Evolutionary conservation across 306 rosid genomes (phyloP).

Genomic region (Albizia julibrissin): DNA sequence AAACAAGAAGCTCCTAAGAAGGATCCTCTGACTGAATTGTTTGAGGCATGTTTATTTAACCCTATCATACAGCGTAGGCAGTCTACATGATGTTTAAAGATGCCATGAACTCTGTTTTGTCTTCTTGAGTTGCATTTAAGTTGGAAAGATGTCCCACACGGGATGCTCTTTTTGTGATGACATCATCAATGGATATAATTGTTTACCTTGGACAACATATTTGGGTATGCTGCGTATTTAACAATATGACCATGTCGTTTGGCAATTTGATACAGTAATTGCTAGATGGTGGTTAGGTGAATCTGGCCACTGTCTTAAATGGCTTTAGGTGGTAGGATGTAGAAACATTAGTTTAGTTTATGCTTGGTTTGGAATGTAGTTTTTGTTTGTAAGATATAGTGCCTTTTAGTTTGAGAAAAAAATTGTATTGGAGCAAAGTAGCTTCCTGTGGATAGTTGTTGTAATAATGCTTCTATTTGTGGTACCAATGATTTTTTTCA

Average conservation of each 20-base stretch:
- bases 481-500: neutral
- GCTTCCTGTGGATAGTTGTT: neutral
- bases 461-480: neutral
- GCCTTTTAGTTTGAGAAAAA: neutral
- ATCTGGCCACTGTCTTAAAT: neutral
- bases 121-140: conserved; percentile 21
- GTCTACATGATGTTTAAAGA: conserved; percentile 24
- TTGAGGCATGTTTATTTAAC: conserved; percentile 65
- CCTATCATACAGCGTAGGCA: conserved; percentile 11
- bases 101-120: conserved; percentile 24
- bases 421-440: neutral
- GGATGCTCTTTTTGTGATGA: neutral
- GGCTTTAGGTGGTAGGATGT: neutral
- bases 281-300: neutral
- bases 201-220: conserved; percentile 4
- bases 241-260: neutral
- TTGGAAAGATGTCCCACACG: neutral
- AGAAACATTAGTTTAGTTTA: neutral
- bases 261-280: neutral
- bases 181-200: neutral
- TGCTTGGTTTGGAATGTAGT: conserved; percentile 15
- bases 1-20: conserved; percentile 85
- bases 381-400: neutral
- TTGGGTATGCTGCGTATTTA: neutral
- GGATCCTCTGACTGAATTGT: conserved; percentile 84